Evolutionary conservation across 1,139 yeast genomes (phyloP).

Genomic region (Pichia sp.): DNA sequence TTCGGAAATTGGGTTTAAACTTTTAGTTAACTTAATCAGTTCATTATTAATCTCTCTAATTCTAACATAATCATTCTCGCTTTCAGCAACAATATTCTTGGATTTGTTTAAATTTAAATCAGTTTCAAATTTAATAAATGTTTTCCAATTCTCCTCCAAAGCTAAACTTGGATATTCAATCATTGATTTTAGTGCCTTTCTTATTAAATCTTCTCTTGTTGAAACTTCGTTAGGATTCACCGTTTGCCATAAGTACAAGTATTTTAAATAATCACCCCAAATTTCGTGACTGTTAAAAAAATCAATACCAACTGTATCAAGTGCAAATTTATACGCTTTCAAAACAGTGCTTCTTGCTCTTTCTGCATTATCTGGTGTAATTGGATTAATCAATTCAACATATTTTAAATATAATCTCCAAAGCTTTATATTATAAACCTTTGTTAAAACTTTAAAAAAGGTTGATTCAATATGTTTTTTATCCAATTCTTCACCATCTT

Average conservation of each 20-base stretch:
- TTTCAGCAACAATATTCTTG: constrained; percentile 77
- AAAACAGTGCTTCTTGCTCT: constrained; percentile 69
- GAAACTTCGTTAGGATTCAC: constrained; percentile 81
- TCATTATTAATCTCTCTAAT: constrained; percentile 78
- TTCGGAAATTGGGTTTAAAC: constrained; percentile 30
- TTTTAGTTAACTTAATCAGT: constrained; percentile 34
- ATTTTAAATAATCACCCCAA: constrained; percentile 82
- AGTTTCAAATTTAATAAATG: constrained; percentile 77
- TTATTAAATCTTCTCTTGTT: constrained; percentile 68
- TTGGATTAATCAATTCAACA: constrained; percentile 72
- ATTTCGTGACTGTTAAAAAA: constrained; percentile 55
- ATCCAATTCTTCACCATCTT: constrained; percentile 47
- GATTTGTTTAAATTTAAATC: constrained; percentile 61
- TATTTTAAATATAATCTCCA: constrained; percentile 74
- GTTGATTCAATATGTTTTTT: constrained; percentile 59
- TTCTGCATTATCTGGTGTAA: constrained; percentile 71
- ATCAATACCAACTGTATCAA: constrained; percentile 73
- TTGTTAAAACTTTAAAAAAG: constrained; percentile 55
- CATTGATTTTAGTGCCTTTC: constrained; percentile 68
- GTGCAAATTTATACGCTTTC: constrained; percentile 81
- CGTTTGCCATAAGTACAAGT: constrained; percentile 73
- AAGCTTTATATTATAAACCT: constrained; percentile 55
- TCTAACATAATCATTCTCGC: constrained; percentile 82
- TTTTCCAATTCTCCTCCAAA: constrained; percentile 72
- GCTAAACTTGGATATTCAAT: constrained; percentile 66